Percentiles rank a stretch among this genome's conserved stretches.
Evolutionary conservation across 2,329 filamentous ascomycete genomes (phyloP).

Genomic region (Furcasterigmium sp.): DNA sequence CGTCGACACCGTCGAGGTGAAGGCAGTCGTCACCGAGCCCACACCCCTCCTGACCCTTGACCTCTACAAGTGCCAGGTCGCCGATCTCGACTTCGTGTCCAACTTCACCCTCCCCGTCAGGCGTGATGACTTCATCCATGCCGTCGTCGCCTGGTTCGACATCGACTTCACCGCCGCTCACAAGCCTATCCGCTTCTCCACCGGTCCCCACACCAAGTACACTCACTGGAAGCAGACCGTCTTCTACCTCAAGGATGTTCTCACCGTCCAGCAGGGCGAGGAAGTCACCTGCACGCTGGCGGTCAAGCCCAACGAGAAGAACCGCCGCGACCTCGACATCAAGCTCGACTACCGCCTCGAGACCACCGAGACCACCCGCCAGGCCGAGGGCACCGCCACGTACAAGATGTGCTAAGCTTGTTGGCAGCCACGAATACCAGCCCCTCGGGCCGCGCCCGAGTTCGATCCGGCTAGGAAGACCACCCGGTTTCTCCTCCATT

Average conservation of each 20-base stretch:
- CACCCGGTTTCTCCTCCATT: background rate
- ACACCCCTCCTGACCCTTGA: constrained; percentile 81
- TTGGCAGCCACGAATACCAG: background rate
- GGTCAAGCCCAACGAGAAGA: constrained; percentile 89
- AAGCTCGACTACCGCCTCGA: constrained; percentile 76
- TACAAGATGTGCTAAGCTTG: constrained; percentile 71
- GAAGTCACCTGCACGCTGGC: constrained; percentile 66
- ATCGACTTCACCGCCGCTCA: constrained; percentile 98
- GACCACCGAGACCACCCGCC: constrained; percentile 66
- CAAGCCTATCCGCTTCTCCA: constrained; percentile 95
- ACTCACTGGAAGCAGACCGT: constrained; percentile 99
- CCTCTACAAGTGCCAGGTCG: constrained; percentile 81
- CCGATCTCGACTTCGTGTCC: constrained; percentile 77
- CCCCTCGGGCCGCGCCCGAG: background rate
- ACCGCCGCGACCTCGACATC: constrained; percentile 92
- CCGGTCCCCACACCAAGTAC: constrained; percentile 96
- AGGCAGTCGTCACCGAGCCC: constrained; percentile 93
- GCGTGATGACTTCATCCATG: constrained; percentile 92
- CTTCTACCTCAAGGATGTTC: constrained; percentile 90
- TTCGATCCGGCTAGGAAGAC: background rate
- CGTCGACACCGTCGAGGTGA: constrained; percentile 95
- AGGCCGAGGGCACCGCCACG: constrained; percentile 62
- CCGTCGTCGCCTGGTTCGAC: constrained; percentile 97
- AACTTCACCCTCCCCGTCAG: constrained; percentile 72
- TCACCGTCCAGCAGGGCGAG: constrained; percentile 88